phyloP scores from a whole-genome alignment of 257 asterid genomes.

The Forsythia viridissima region DNA sequence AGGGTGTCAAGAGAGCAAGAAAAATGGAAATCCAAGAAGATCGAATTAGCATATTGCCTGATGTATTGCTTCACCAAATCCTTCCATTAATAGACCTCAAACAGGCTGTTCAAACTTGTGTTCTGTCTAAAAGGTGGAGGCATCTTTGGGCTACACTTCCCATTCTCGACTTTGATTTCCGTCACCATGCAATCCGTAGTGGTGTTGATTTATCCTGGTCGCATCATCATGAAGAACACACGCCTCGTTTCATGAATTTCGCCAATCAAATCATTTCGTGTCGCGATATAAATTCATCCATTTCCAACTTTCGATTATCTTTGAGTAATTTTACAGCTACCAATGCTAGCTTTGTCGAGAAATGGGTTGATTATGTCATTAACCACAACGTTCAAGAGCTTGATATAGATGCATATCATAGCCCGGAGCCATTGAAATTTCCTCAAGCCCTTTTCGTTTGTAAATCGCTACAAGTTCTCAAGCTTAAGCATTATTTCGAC shows the following conservation, averaged over 20 bases:
- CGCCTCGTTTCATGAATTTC: constrained; percentile 17
- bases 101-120: constrained; percentile 25
- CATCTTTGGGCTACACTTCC: constrained; percentile 21
- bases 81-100: constrained; percentile 26
- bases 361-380: constrained; percentile 28
- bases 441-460: constrained; percentile 9
- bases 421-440: constrained; percentile 7
- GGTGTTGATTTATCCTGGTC: neutral
- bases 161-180: constrained; percentile 25
- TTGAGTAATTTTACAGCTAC: neutral
- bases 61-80: constrained; percentile 25
- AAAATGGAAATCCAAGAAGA: constrained; percentile 1
- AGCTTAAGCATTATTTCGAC: neutral
- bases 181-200: neutral
- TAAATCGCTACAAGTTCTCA: constrained; percentile 14
- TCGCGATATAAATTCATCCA: constrained; percentile 5
- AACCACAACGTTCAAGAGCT: constrained; percentile 23
- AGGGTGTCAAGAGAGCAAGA: too few relatives aligned
- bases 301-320: constrained; percentile 14
- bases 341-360: constrained; percentile 1
- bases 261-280: constrained; percentile 18
- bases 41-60: constrained; percentile 30
- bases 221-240: neutral
- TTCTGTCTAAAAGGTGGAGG: constrained; percentile 29
- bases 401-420: constrained; percentile 5